A percentile compares a stretch with the other conserved stretches of the same genome.
phyloP scores from a whole-genome alignment of 345 rosid species.

The Litchi chinensis region DNA sequence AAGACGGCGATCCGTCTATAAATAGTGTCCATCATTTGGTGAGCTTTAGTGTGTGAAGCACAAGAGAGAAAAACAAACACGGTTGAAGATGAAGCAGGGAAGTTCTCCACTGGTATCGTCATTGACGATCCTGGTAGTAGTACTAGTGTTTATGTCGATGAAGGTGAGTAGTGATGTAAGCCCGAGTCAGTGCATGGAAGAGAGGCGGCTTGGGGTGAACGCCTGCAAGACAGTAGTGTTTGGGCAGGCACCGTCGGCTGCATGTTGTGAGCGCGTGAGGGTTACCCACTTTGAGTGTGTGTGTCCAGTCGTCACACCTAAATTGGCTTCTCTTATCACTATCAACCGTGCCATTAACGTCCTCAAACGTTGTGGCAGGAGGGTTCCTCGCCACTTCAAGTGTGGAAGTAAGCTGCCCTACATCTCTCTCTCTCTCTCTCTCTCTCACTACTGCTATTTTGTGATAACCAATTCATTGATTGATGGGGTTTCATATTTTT shows the following conservation, averaged over 20 bases:
- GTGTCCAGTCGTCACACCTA: slow-evolving; percentile 3
- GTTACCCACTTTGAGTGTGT: slow-evolving; percentile 5
- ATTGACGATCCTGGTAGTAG: background rate
- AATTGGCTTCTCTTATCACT: slow-evolving; percentile 9
- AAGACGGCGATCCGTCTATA: background rate
- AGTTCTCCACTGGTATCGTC: background rate
- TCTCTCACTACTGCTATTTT: background rate
- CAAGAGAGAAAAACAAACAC: background rate
- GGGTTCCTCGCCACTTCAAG: slow-evolving; percentile 17
- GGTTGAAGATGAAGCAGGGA: background rate
- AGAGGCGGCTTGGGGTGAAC: slow-evolving; percentile 12
- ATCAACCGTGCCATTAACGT: slow-evolving; percentile 2
- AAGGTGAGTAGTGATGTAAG: background rate
- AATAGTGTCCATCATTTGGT: background rate
- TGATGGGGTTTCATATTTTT: background rate
- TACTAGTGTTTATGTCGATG: background rate
- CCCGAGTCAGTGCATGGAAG: slow-evolving; percentile 25
- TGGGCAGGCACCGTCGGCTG: slow-evolving; percentile 3
- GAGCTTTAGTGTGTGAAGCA: background rate
- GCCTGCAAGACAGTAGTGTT: slow-evolving; percentile 10
- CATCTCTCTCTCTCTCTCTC: background rate
- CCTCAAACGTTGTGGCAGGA: slow-evolving; percentile 12
- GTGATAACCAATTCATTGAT: background rate
- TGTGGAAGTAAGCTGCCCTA: slow-evolving; percentile 14
- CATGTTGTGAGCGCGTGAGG: slow-evolving; percentile 19